These are phyloP conservation scores for Rosellinia necatrix DNA, from an alignment of 2,329 filamentous ascomycete genomes.

Conservation along the genomic window DNA sequence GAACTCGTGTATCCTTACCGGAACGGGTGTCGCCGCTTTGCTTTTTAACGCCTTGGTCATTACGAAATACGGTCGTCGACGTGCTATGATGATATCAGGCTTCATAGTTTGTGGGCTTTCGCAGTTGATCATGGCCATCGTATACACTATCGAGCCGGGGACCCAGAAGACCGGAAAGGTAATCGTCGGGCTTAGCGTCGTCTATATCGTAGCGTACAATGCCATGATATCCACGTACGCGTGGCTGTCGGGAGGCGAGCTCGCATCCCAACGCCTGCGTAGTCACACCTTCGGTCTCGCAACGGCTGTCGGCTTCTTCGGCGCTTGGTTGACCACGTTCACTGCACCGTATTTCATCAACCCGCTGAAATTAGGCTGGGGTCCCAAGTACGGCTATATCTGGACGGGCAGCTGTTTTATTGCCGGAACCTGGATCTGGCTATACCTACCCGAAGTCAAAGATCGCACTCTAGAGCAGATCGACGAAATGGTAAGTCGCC, in stretches of 20 bases:
- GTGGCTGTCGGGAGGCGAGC: conserved; percentile 61
- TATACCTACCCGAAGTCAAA: conserved; percentile 59
- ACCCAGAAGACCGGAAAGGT: conserved; percentile 47
- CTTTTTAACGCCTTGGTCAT: conserved; percentile 58
- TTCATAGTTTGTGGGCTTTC: conserved; percentile 57
- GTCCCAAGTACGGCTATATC: conserved; percentile 61
- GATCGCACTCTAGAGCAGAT: conserved; percentile 58
- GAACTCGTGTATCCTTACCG: conserved; percentile 59
- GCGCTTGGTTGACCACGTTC: conserved; percentile 61
- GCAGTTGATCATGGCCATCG: conserved; percentile 57
- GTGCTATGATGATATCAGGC: conserved; percentile 57
- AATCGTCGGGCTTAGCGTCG: conserved; percentile 56
- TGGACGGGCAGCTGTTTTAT: conserved; percentile 50
- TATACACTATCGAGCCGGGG: conserved; percentile 52
- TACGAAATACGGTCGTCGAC: conserved; percentile 56
- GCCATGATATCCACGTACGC: conserved; percentile 59
- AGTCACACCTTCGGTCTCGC: conserved; percentile 62
- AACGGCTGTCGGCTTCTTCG: conserved; percentile 57
- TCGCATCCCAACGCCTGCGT: conserved; percentile 60
- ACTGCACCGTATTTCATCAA: conserved; percentile 66
- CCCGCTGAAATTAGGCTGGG: conserved; percentile 57
- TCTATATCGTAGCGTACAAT: conserved; percentile 61
- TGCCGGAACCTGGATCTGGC: conserved; percentile 47
- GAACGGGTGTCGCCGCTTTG: conserved; percentile 59
- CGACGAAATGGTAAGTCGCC: conserved; percentile 54